Evolutionary conservation across 768 basidiomycete genomes (phyloP), one percentile per base, ranked within the genome.

Genomic region (Lentinus brumalis): DNA sequence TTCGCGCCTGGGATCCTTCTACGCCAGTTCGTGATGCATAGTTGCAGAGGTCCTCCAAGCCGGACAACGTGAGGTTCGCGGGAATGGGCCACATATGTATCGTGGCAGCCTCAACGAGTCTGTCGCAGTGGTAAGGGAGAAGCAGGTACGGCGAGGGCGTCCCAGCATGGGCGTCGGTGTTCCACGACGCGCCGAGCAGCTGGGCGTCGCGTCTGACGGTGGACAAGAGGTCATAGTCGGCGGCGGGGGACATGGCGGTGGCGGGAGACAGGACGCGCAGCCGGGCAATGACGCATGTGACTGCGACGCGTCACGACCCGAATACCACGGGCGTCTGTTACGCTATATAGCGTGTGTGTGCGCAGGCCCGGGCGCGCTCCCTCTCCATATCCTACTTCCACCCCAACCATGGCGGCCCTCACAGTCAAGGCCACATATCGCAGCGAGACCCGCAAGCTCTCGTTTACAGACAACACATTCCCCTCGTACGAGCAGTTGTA

Each of bases 401-500:
- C 64, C 65, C 66, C 71, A 56, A 49, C 65, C 66, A 73, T 78
- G 75, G 86, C 87, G 83, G 57, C 50, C 54, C 91, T 91, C 78
- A 84, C 84, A 58, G 82, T 92, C 70, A 92, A 92, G 75, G 89
- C 86, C n/a, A 88, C 88, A 21, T 91, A 90, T 71, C 77, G 81
- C 32, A 74, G 73, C 57, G 88, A 92, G 71, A 89, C 84, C 58
- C 83, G 91, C 67, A 89, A 83, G 66, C 79, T 89, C 66, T 75
- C 82, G 3, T 89, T 91, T 64, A 62, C 77, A 16, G 77, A 79
- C 6, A 69, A 74, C 42, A 66, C 75, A 16, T 90, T 92, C 67
- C 91, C 91, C 47, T 73, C 84, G 1, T 91, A 83, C 68, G 73
- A 81, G 3, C 78, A 89, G 63, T 78, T 92, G 42, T 79, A 79